phyloP scores from a whole-genome alignment of 140 eudicot species.

The Flaveria floridana region DNA sequence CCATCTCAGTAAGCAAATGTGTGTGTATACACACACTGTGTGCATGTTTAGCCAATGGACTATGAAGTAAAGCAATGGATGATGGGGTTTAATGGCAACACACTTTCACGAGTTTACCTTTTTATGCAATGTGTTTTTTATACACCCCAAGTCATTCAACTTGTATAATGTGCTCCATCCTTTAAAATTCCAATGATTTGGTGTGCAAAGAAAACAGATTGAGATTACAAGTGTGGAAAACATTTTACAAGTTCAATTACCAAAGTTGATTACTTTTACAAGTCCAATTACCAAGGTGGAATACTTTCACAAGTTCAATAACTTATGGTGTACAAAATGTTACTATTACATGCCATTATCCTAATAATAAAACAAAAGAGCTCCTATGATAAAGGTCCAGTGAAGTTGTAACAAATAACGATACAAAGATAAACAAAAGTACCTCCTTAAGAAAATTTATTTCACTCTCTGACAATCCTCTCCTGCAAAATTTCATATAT shows the following conservation, averaged over 20 bases:
- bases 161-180: not conserved
- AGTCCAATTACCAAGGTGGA: not conserved
- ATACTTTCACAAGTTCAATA: not conserved
- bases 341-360: not conserved
- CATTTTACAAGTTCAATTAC: not conserved
- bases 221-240: not conserved
- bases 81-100: not conserved
- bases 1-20: not conserved
- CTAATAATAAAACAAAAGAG: not conserved
- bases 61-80: not conserved
- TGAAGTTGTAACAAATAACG: not conserved
- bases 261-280: not conserved
- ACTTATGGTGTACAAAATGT: not conserved
- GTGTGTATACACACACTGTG: not conserved
- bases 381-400: constrained; percentile 6
- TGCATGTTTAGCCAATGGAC: constrained; percentile 23
- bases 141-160: not conserved
- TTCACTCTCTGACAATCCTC: constrained; percentile 95
- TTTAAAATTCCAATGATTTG: not conserved
- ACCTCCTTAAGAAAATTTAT: constrained; percentile 87
- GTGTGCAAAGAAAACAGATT: not conserved
- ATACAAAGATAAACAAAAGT: constrained; percentile 22
- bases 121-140: not conserved
- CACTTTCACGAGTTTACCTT: not conserved
- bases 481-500: constrained; percentile 49